Evolutionary conservation across 2,329 filamentous ascomycete species (phyloP).

Genomic region (Ophiostoma ulmi): DNA sequence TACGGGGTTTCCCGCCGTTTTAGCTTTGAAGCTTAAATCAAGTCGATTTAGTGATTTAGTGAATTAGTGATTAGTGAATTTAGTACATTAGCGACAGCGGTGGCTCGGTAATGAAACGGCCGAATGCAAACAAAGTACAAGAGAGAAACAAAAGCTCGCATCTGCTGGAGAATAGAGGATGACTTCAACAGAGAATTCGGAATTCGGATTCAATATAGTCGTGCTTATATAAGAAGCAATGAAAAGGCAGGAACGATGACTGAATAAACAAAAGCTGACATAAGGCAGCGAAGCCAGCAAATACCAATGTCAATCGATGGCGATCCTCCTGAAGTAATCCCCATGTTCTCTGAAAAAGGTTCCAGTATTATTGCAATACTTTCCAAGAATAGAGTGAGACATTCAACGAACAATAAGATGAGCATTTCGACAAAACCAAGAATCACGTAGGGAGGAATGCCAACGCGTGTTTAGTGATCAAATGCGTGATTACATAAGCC

Average conservation of each 20-base stretch:
- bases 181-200: no score
- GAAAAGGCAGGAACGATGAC: neutral
- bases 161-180: no score
- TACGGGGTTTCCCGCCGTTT: neutral
- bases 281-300: neutral
- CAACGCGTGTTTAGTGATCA: neutral
- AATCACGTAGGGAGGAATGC: neutral
- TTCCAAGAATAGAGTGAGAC: neutral
- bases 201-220: neutral
- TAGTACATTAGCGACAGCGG: neutral
- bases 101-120: neutral
- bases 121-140: neutral
- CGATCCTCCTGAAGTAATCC: neutral
- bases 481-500: neutral
- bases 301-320: neutral
- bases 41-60: neutral
- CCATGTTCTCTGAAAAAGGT: neutral
- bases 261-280: neutral
- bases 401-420: neutral
- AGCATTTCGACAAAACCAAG: neutral
- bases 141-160: neutral
- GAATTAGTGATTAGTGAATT: neutral
- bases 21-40: conserved; percentile 8
- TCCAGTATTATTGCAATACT: neutral
- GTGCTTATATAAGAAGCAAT: neutral